phyloP scores from a whole-genome alignment of 352 stramenopile genomes.

The Pythium dissimile region DNA sequence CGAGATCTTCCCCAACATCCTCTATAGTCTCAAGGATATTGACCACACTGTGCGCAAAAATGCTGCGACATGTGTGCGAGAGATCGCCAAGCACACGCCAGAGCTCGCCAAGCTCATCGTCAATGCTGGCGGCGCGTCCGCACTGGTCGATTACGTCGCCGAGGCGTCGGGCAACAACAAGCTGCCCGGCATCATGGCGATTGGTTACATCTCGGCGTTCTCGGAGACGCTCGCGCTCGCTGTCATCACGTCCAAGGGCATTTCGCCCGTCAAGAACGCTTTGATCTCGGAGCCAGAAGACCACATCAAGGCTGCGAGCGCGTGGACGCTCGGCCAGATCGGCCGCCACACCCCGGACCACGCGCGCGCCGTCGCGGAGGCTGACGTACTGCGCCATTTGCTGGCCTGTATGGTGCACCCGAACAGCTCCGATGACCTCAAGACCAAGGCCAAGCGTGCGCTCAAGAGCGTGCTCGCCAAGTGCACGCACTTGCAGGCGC shows the following conservation, averaged over 20 bases:
- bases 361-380: slow-evolving; percentile 89
- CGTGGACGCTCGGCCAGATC: slow-evolving; percentile 95
- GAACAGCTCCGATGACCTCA: slow-evolving; percentile 92
- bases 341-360: slow-evolving; percentile 93
- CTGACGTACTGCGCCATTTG: slow-evolving; percentile 90
- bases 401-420: slow-evolving; percentile 92
- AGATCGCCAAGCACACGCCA: slow-evolving; percentile 94
- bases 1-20: slow-evolving; percentile 95
- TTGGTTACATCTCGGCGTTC: slow-evolving; percentile 95
- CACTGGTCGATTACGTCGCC: slow-evolving; percentile 91
- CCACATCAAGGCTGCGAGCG: slow-evolving; percentile 93
- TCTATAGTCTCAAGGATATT: slow-evolving; percentile 94
- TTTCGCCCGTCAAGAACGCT: slow-evolving; percentile 91
- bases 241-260: slow-evolving; percentile 93
- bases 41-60: slow-evolving; percentile 96
- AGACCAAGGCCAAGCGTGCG: slow-evolving; percentile 92
- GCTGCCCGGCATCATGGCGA: slow-evolving; percentile 93
- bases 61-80: slow-evolving; percentile 91
- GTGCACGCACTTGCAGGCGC: slow-evolving; percentile 91
- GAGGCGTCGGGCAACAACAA: slow-evolving; percentile 92
- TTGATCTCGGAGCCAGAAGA: slow-evolving; percentile 93
- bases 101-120: slow-evolving; percentile 96
- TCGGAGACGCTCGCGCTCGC: slow-evolving; percentile 92
- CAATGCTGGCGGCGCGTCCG: slow-evolving; percentile 92
- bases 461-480: slow-evolving; percentile 94